A percentile compares a stretch with the other conserved stretches of the same genome.
These are phyloP conservation scores for Penicillium crustosum DNA, from an alignment of 2,329 filamentous ascomycete genomes.

Conservation along the genomic window DNA sequence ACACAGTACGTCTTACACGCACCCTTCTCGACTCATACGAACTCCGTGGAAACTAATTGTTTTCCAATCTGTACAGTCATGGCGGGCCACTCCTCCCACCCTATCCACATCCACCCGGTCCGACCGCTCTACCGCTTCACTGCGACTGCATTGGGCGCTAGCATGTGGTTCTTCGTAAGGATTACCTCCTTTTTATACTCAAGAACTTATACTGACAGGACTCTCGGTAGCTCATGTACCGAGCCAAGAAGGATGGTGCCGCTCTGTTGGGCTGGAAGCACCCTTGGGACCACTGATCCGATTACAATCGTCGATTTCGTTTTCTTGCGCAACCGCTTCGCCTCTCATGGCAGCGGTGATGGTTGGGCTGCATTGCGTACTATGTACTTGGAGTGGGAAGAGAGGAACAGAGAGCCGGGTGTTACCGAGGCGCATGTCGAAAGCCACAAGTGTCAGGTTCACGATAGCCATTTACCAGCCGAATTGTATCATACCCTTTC, in stretches of 20 bases:
- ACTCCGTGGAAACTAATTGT: not conserved
- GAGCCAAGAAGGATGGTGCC: slow-evolving; percentile 93
- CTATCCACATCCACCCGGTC: slow-evolving; percentile 56
- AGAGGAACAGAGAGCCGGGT: not conserved
- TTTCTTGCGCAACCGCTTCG: not conserved
- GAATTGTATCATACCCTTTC: slow-evolving; percentile 29
- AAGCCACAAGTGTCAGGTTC: slow-evolving; percentile 1
- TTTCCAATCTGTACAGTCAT: slow-evolving; percentile 28
- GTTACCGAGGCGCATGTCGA: slow-evolving; percentile 1
- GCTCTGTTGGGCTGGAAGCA: slow-evolving; percentile 91
- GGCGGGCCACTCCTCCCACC: slow-evolving; percentile 42
- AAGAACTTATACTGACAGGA: slow-evolving; percentile 20
- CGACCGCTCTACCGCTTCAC: slow-evolving; percentile 77
- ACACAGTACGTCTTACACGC: slow-evolving; percentile 13
- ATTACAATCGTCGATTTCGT: slow-evolving; percentile 7
- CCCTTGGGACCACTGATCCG: slow-evolving; percentile 83
- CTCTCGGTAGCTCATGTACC: slow-evolving; percentile 76
- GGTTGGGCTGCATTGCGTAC: not conserved
- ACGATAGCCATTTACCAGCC: slow-evolving; percentile 11
- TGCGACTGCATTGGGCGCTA: slow-evolving; percentile 83
- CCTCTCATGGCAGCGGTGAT: not conserved
- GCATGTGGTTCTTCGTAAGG: slow-evolving; percentile 98
- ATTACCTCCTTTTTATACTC: not conserved
- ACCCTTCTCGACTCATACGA: not conserved
- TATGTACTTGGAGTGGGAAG: not conserved